Percentiles rank a stretch among this genome's conserved stretches.
phyloP scores from a whole-genome alignment of 768 basidiomycete genomes.

The Mycena pura region DNA sequence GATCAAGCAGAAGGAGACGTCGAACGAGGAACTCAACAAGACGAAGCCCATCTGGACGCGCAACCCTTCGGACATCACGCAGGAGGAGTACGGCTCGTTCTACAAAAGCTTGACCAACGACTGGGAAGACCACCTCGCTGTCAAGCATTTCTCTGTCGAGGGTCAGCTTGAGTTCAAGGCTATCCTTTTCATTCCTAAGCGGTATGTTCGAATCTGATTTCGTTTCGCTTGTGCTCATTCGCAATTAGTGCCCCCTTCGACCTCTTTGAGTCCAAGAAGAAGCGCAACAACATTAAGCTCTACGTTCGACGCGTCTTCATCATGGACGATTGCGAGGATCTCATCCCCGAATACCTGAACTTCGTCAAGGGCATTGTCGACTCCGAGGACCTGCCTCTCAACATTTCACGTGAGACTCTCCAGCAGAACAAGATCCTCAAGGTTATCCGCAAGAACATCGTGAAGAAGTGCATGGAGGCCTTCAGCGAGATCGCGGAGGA shows the following conservation, averaged over 20 bases:
- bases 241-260: conserved; percentile 90
- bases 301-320: conserved; percentile 99
- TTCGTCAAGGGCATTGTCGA: conserved; percentile 99
- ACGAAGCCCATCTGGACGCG: conserved; percentile 99
- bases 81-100: conserved; percentile 94
- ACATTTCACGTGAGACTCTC: conserved; percentile 99
- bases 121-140: conserved; percentile 99
- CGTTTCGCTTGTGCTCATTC: conserved; percentile 2
- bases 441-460: conserved; percentile 98
- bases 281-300: conserved; percentile 99
- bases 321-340: conserved; percentile 99
- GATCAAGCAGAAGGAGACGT: conserved; percentile 85
- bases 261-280: conserved; percentile 99
- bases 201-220: conserved; percentile 53
- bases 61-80: conserved; percentile 91
- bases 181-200: conserved; percentile 96
- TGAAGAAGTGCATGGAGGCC: conserved; percentile 97
- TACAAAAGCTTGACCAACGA: conserved; percentile 99
- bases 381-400: conserved; percentile 99
- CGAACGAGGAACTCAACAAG: conserved; percentile 99
- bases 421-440: conserved; percentile 99
- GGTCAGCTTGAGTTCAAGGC: conserved; percentile 99
- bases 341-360: conserved; percentile 99
- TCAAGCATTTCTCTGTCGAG: conserved; percentile 99
- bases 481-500: conserved; percentile 98